These are phyloP conservation scores for Glebionis coronaria DNA, from an alignment of 129 eudicot genomes.

Conservation along the genomic window DNA sequence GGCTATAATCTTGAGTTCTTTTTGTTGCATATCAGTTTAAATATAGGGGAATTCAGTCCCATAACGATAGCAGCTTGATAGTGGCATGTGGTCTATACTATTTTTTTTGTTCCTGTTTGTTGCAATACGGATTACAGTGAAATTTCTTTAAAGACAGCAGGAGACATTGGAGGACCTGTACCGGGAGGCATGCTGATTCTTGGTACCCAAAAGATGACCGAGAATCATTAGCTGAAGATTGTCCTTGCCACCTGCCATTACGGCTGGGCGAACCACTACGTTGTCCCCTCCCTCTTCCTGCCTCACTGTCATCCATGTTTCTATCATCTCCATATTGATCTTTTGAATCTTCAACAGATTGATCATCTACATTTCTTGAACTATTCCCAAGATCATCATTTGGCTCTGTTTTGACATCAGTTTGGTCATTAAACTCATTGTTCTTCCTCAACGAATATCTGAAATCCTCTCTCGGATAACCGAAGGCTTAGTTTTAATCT, in stretches of 20 bases:
- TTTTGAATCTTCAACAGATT: constrained; percentile 52
- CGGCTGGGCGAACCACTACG: constrained; percentile 43
- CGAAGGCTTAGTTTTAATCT: constrained; percentile 81
- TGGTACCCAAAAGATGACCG: constrained; percentile 53
- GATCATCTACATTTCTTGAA: constrained; percentile 32
- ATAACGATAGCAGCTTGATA: no score
- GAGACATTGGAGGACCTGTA: no score
- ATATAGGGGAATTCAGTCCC: no score
- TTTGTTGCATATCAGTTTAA: no score
- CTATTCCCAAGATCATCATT: constrained; percentile 20
- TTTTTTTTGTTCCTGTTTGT: no score
- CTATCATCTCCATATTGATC: constrained; percentile 52
- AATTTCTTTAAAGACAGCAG: no score
- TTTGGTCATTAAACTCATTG: constrained; percentile 50
- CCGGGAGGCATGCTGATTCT: no score
- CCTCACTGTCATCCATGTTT: constrained; percentile 49
- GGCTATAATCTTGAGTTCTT: no score
- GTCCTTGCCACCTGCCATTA: constrained; percentile 59
- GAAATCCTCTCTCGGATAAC: constrained; percentile 20
- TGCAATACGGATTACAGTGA: no score
- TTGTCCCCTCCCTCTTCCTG: constrained; percentile 56
- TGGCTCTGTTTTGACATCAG: constrained; percentile 42
- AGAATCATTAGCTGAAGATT: constrained; percentile 61
- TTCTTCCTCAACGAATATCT: constrained; percentile 33
- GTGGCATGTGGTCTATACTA: no score